phyloP scores from a whole-genome alignment of 2,329 filamentous ascomycete genomes.

The Colletotrichum destructivum region DNA sequence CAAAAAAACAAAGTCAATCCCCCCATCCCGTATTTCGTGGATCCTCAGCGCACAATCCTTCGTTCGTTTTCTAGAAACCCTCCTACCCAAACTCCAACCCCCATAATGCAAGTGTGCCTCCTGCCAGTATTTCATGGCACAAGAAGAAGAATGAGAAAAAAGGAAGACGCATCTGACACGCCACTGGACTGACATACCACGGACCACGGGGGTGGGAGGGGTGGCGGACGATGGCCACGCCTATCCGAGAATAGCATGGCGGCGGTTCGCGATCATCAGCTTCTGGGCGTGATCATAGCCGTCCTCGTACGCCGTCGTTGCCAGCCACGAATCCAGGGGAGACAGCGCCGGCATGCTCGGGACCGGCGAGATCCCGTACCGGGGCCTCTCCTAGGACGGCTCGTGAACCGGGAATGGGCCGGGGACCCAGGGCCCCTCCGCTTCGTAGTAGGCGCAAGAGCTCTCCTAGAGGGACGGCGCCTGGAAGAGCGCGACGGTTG shows the following conservation, averaged over 20 bases:
- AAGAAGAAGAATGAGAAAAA: no score
- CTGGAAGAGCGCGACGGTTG: slow-evolving; percentile 69
- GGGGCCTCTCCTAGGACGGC: not conserved
- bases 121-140: not conserved
- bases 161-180: not conserved
- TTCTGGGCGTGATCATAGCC: slow-evolving; percentile 1
- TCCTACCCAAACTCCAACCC: slow-evolving; percentile 3
- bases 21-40: not conserved
- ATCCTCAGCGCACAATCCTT: not conserved
- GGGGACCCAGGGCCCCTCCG: not conserved
- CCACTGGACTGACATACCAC: not conserved
- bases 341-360: not conserved
- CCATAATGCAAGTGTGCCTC: slow-evolving; percentile 15
- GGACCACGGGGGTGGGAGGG: not conserved
- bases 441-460: not conserved
- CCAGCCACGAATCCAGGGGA: not conserved
- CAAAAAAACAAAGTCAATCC: slow-evolving; percentile 18
- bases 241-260: not conserved
- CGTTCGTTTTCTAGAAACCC: slow-evolving; percentile 12
- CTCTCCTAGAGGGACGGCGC: slow-evolving; percentile 32
- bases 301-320: not conserved
- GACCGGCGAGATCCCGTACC: not conserved
- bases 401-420: not conserved
- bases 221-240: not conserved
- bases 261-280: not conserved